phyloP scores from a whole-genome alignment of 768 basidiomycete genomes.

The Amanita subjunquillea region DNA sequence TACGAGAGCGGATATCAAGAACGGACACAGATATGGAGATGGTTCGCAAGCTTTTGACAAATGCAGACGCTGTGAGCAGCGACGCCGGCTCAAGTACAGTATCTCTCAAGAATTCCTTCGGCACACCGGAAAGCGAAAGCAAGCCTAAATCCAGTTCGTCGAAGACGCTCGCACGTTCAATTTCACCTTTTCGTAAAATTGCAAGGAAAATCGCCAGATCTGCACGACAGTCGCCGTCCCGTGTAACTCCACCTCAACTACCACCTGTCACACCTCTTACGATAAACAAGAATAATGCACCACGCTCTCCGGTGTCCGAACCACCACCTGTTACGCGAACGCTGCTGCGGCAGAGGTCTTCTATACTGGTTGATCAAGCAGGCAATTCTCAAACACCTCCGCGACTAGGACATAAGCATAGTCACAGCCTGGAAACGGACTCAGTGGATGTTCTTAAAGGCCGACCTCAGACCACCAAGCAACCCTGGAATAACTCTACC shows the following conservation, averaged over 20 bases:
- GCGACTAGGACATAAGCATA: slow-evolving; percentile 55
- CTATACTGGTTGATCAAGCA: slow-evolving; percentile 33
- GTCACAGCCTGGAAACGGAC: slow-evolving; percentile 62
- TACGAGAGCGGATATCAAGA: slow-evolving; percentile 69
- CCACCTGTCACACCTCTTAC: slow-evolving; percentile 37
- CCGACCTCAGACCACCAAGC: slow-evolving; percentile 23
- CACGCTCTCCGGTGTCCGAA: slow-evolving; percentile 43
- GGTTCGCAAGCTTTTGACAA: slow-evolving; percentile 48
- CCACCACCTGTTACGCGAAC: slow-evolving; percentile 24
- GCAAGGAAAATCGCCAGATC: slow-evolving; percentile 57
- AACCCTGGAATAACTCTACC: slow-evolving; percentile 76
- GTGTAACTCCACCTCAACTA: slow-evolving; percentile 17
- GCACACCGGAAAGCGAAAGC: slow-evolving; percentile 48
- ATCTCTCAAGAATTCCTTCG: slow-evolving; percentile 49
- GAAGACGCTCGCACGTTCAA: slow-evolving; percentile 59
- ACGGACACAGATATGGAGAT: slow-evolving; percentile 79
- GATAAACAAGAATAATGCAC: slow-evolving; percentile 29
- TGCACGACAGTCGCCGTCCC: slow-evolving; percentile 33
- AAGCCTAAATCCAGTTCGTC: slow-evolving; percentile 35
- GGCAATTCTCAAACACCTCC: slow-evolving; percentile 43
- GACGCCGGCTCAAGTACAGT: slow-evolving; percentile 58
- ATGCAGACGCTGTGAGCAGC: slow-evolving; percentile 40
- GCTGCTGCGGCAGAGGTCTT: slow-evolving; percentile 50
- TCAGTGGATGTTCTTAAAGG: slow-evolving; percentile 35
- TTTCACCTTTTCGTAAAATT: slow-evolving; percentile 73